Percentiles rank a stretch among this genome's conserved stretches.
Evolutionary conservation across 495 filamentous ascomycete species (phyloP).

Genomic region (Aspergillus leporis): DNA sequence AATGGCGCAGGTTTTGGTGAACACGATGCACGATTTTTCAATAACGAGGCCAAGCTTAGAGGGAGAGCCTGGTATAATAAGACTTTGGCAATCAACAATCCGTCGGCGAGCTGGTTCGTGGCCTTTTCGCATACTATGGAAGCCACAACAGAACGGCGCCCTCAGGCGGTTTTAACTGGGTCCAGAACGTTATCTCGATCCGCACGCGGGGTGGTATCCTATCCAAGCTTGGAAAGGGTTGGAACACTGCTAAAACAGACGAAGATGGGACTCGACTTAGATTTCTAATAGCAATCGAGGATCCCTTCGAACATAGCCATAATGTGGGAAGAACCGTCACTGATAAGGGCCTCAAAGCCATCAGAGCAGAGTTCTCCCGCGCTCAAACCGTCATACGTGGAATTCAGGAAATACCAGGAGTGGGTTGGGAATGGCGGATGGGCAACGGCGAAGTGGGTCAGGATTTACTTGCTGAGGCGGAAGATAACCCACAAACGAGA

Average conservation of each 20-base stretch:
- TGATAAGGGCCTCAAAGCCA: constrained; percentile 69
- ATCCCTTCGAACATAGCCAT: constrained; percentile 79
- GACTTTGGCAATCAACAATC: constrained; percentile 58
- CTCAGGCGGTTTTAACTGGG: constrained; percentile 66
- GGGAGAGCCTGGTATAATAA: constrained; percentile 47
- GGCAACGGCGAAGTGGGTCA: constrained; percentile 20
- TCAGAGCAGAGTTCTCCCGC: constrained; percentile 76
- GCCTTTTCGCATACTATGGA: constrained; percentile 83
- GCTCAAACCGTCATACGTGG: constrained; percentile 63
- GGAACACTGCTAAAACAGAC: constrained; percentile 64
- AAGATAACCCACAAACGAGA: constrained; percentile 1
- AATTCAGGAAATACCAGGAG: constrained; percentile 16
- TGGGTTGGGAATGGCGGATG: constrained; percentile 14
- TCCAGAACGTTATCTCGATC: constrained; percentile 66
- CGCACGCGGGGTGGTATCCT: constrained; percentile 67
- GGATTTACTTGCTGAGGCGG: constrained; percentile 27
- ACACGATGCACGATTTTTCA: constrained; percentile 63
- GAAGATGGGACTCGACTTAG: constrained; percentile 67
- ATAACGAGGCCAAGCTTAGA: constrained; percentile 62
- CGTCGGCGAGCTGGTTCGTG: constrained; percentile 64
- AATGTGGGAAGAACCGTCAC: constrained; percentile 83
- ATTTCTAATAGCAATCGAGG: constrained; percentile 85
- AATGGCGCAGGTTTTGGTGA: constrained; percentile 49
- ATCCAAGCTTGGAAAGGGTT: constrained; percentile 71
- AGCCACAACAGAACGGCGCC: constrained; percentile 46